A percentile compares a stretch with the other conserved stretches of the same genome.
Conservation (phyloP, 257 asterid species). For the Knoxia roxburghii region DNA sequence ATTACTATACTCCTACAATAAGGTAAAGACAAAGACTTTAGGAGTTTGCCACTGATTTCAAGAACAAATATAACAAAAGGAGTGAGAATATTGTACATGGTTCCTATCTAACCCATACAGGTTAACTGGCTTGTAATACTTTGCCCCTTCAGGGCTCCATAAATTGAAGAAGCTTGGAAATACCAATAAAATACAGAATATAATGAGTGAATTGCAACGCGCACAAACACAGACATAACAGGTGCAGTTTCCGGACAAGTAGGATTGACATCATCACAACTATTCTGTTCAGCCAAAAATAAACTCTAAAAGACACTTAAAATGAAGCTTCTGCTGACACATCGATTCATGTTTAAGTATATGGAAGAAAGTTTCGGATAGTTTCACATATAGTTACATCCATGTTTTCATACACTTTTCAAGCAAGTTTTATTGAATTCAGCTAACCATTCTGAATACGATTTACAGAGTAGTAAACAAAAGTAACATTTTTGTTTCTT, state of each 20-base stretch:
- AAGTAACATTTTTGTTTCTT: not conserved
- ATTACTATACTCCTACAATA: constrained; percentile 53
- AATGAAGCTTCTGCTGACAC: not conserved
- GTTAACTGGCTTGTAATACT: not conserved
- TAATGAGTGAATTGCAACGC: not conserved
- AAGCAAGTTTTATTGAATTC: not conserved
- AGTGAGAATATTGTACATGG: not conserved
- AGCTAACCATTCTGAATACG: no score
- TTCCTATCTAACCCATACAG: not conserved
- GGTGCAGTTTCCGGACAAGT: not conserved
- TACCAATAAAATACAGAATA: not conserved
- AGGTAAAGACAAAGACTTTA: not conserved
- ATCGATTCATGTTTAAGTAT: not conserved
- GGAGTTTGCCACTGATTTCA: not conserved
- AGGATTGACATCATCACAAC: not conserved
- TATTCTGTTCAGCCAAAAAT: not conserved
- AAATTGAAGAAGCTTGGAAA: not conserved
- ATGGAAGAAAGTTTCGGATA: not conserved
- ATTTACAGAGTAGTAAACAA: no score
- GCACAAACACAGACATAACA: not conserved
- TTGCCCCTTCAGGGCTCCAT: not conserved
- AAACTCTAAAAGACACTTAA: not conserved
- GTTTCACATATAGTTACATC: not conserved
- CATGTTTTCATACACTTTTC: no score
- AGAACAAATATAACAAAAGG: not conserved